Evolutionary conservation across 1,284 basidiomycete genomes (phyloP).

Genomic region (Trametes sp.): DNA sequence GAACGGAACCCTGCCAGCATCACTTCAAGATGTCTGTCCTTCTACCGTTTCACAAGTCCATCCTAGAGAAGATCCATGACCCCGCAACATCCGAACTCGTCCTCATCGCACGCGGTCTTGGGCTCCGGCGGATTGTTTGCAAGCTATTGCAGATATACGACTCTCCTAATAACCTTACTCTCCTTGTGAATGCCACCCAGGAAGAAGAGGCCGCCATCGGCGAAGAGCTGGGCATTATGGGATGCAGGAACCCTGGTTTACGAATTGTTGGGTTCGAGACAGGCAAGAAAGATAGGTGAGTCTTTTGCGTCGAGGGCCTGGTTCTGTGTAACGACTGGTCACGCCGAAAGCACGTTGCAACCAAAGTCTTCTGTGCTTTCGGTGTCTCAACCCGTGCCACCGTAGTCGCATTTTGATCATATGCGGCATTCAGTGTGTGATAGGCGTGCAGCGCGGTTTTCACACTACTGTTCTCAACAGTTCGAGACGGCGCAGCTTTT

Average conservation of each 20-base stretch:
- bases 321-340: too few relatives aligned
- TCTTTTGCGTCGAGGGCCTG: constrained; percentile 13
- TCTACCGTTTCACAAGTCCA: constrained; percentile 70
- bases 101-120: constrained; percentile 87
- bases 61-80: constrained; percentile 74
- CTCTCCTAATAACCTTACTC: constrained; percentile 83
- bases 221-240: constrained; percentile 92
- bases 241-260: constrained; percentile 87
- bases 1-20: neutral
- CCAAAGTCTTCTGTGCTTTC: too few relatives aligned
- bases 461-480: too few relatives aligned
- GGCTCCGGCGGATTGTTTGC: constrained; percentile 82
- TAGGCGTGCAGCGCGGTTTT: too few relatives aligned
- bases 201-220: constrained; percentile 94
- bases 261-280: constrained; percentile 89
- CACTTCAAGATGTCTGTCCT: constrained; percentile 44
- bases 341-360: too few relatives aligned
- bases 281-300: constrained; percentile 80
- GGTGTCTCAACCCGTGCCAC: too few relatives aligned
- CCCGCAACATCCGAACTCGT: constrained; percentile 85
- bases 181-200: constrained; percentile 87
- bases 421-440: too few relatives aligned
- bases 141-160: constrained; percentile 93
- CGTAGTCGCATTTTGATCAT: too few relatives aligned
- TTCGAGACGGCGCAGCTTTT: too few relatives aligned